These are phyloP conservation scores for Corylus heterophylla DNA, from an alignment of 306 rosid species.

Conservation along the genomic window DNA sequence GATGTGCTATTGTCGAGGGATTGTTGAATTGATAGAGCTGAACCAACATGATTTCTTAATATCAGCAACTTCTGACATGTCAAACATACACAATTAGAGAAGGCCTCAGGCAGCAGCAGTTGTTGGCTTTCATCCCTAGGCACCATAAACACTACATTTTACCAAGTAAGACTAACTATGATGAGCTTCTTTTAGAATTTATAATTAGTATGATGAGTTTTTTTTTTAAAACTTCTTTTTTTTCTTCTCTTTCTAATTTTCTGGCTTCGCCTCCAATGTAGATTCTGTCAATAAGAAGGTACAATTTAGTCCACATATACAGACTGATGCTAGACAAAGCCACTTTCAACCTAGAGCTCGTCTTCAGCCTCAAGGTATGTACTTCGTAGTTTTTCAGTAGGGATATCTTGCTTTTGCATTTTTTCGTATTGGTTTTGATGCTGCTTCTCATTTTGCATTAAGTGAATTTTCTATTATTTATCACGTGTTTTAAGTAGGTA, in stretches of 20 bases:
- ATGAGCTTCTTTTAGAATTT: slow-evolving; percentile 34
- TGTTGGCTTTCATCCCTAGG: slow-evolving; percentile 75
- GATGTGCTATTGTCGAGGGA: slow-evolving; percentile 6
- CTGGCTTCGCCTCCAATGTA: slow-evolving; percentile 24
- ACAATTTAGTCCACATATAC: slow-evolving; percentile 61
- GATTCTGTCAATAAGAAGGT: slow-evolving; percentile 80
- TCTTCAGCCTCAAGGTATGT: slow-evolving; percentile 67
- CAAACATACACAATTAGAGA: slow-evolving; percentile 69
- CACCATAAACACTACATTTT: slow-evolving; percentile 94
- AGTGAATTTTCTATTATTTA: slow-evolving; percentile 22
- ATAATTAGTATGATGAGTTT: slow-evolving; percentile 12
- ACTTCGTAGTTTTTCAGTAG: background rate
- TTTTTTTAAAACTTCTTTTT: slow-evolving; percentile 4
- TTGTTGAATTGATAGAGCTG: slow-evolving; percentile 23
- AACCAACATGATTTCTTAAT: slow-evolving; percentile 31
- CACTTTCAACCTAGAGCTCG: slow-evolving; percentile 57
- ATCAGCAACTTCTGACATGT: slow-evolving; percentile 78
- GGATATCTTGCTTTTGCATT: slow-evolving; percentile 12
- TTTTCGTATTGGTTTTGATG: slow-evolving; percentile 10
- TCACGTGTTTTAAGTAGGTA: slow-evolving; percentile 37
- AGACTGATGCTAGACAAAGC: slow-evolving; percentile 56
- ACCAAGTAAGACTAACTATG: slow-evolving; percentile 51
- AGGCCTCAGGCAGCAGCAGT: slow-evolving; percentile 86
- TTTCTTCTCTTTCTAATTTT: background rate
- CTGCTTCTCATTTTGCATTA: slow-evolving; percentile 8